These are phyloP conservation scores for Silene coronaria DNA, from an alignment of 179 eudicot species.

Conservation along the genomic window DNA sequence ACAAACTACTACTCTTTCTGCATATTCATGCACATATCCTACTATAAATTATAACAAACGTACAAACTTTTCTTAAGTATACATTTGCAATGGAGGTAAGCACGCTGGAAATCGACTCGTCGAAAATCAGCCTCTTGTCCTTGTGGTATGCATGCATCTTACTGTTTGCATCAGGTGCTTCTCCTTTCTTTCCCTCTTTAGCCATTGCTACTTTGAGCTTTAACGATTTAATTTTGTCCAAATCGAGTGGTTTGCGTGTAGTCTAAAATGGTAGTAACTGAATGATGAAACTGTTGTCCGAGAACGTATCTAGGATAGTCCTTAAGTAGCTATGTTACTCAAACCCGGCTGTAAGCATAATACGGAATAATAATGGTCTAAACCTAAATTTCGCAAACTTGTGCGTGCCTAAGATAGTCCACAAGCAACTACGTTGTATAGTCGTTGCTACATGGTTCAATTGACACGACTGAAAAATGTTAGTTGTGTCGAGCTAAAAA, in stretches of 20 bases:
- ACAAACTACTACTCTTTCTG: constrained; percentile 7
- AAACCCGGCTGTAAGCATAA: too few relatives aligned
- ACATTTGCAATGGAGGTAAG: background rate
- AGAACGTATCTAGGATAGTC: too few relatives aligned
- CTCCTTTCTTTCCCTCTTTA: background rate
- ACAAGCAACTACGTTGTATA: background rate
- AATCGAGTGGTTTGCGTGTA: background rate
- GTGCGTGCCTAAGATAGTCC: background rate
- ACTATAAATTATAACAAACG: constrained; percentile 11
- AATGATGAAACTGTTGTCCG: too few relatives aligned
- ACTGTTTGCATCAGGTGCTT: constrained; percentile 20
- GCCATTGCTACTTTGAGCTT: background rate
- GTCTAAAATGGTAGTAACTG: background rate
- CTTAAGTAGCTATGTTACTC: background rate
- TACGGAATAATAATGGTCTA: too few relatives aligned
- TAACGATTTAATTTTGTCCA: background rate
- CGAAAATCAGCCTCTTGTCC: constrained; percentile 18
- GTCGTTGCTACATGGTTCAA: background rate
- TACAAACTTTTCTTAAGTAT: background rate
- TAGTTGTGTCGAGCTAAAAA: too few relatives aligned
- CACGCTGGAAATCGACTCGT: background rate
- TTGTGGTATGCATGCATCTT: constrained; percentile 26
- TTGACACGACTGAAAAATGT: too few relatives aligned
- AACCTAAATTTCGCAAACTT: background rate
- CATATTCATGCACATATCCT: background rate